Evolutionary conservation across 2,329 filamentous ascomycete species (phyloP).

Genomic region (Exophiala sideris): DNA sequence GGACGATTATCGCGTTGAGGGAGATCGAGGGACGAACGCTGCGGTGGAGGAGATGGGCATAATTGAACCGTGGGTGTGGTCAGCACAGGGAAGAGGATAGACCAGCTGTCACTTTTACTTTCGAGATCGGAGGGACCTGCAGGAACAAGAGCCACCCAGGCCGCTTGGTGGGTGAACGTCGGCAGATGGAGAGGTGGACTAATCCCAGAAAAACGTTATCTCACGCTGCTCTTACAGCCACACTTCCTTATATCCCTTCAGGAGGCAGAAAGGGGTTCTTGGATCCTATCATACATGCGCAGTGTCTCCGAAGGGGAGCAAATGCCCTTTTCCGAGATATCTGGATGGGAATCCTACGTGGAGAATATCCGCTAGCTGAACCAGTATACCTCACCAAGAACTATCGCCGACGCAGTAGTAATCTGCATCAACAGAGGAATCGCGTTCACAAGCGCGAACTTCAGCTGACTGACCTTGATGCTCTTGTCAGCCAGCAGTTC

Average conservation of each 20-base stretch:
- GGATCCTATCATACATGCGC: neutral
- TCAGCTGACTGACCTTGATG: conserved; percentile 23
- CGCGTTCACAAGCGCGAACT: conserved; percentile 26
- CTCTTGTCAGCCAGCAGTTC: conserved; percentile 25
- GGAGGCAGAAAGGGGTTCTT: neutral
- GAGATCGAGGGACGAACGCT: neutral
- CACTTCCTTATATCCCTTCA: neutral
- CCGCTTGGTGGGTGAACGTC: neutral
- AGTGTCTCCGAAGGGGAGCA: neutral
- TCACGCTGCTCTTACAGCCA: neutral
- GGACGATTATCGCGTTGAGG: neutral
- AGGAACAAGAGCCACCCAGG: neutral
- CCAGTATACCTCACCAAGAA: conserved; percentile 28
- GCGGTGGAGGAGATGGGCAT: neutral
- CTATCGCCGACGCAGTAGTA: conserved; percentile 22
- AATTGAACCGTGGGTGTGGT: neutral
- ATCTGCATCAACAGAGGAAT: conserved; percentile 27
- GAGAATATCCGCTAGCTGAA: conserved; percentile 6
- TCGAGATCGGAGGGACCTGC: neutral
- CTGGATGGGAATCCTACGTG: too few species aligned
- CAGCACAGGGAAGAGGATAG: neutral
- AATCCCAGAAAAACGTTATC: neutral
- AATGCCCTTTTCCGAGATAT: too few species aligned
- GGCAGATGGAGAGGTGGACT: neutral
- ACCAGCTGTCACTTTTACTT: conserved; percentile 5